Evolutionary conservation across 1,139 yeast species (phyloP).

Genomic region (Debaryomyces psychrophilus): DNA sequence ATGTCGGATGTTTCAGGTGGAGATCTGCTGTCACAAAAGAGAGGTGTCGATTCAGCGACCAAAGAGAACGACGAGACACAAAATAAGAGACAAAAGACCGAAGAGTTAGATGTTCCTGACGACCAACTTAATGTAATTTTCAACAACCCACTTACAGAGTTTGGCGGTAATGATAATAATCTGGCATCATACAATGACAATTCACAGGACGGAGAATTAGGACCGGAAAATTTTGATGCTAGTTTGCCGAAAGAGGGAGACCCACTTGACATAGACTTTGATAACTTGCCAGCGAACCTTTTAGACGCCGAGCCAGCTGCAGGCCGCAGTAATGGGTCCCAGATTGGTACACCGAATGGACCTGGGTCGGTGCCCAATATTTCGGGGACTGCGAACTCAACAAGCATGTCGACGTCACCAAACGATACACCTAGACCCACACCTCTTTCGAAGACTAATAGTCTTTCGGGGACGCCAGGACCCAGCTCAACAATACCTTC

Average conservation of each 20-base stretch:
- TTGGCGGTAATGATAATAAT: constrained; percentile 11
- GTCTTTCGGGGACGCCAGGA: constrained; percentile 6
- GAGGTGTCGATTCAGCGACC: constrained; percentile 8
- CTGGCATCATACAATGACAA: constrained; percentile 6
- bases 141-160: constrained; percentile 24
- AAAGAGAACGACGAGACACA: constrained; percentile 12
- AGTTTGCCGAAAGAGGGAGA: background rate
- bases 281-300: constrained; percentile 23
- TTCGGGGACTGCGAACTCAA: background rate
- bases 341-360: background rate
- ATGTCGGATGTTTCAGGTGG: constrained; percentile 11
- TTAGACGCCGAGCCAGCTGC: constrained; percentile 18
- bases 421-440: constrained; percentile 6
- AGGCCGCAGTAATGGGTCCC: background rate
- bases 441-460: constrained; percentile 1
- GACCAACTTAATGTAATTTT: constrained; percentile 23
- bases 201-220: constrained; percentile 3
- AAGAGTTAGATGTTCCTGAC: constrained; percentile 12
- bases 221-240: background rate
- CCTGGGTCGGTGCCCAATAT: background rate
- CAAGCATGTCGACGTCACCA: constrained; percentile 5
- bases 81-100: constrained; percentile 20
- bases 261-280: constrained; percentile 23
- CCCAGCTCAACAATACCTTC: background rate
- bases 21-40: constrained; percentile 9